These are phyloP conservation scores for Cylindrotheca closterium DNA, from an alignment of 108 stramenopile species.

Conservation along the genomic window DNA sequence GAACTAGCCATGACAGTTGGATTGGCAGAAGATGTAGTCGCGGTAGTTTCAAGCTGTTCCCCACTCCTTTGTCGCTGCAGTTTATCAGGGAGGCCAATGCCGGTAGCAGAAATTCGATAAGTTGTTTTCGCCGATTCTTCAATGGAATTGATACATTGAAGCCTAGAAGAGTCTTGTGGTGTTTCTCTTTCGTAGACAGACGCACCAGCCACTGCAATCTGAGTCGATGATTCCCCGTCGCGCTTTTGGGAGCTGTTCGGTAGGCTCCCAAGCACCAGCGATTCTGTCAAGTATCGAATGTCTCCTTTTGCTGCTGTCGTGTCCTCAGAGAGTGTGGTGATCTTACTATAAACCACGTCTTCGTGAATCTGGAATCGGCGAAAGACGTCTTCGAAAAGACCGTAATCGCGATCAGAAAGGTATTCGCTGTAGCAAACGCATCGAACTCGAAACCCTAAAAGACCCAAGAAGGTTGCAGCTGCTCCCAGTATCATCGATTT, in stretches of 20 bases:
- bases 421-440: constrained; percentile 70
- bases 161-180: background rate
- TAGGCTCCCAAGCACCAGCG: constrained; percentile 29
- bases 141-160: background rate
- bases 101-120: background rate
- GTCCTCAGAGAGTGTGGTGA: constrained; percentile 54
- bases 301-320: constrained; percentile 56
- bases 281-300: constrained; percentile 45
- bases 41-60: too few relatives aligned
- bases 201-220: too few relatives aligned
- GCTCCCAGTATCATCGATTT: constrained; percentile 68
- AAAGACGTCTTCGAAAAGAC: constrained; percentile 54
- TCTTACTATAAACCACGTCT: constrained; percentile 55
- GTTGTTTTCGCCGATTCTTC: background rate
- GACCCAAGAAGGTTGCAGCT: constrained; percentile 42
- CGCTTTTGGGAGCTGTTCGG: background rate
- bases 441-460: constrained; percentile 55
- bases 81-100: too few relatives aligned
- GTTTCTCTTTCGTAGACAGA: too few relatives aligned
- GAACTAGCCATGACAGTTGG: too few relatives aligned
- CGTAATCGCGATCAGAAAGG: constrained; percentile 49
- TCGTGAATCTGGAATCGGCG: constrained; percentile 28
- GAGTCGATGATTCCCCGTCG: background rate
- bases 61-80: too few relatives aligned
- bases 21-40: too few relatives aligned